These are phyloP conservation scores for Tricladium varicosporioides DNA, from an alignment of 2,329 filamentous ascomycete genomes.

Conservation along the genomic window DNA sequence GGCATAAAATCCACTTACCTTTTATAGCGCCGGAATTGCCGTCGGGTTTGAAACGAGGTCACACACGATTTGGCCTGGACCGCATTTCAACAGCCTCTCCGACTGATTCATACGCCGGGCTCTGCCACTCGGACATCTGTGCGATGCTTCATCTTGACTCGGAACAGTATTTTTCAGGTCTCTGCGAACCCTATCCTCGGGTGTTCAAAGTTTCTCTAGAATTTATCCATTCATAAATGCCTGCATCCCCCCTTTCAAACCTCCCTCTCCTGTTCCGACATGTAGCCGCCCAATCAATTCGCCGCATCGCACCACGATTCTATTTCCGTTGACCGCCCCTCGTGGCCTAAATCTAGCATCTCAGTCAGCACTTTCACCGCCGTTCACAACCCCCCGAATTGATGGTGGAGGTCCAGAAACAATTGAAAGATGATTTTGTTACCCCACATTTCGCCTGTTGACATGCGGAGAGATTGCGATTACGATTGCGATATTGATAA, in stretches of 20 bases:
- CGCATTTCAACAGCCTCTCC: neutral
- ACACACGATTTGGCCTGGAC: neutral
- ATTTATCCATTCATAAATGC: neutral
- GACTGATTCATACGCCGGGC: neutral
- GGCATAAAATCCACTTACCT: neutral
- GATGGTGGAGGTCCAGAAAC: neutral
- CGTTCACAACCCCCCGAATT: neutral
- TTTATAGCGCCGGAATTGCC: neutral
- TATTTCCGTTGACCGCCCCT: slow-evolving; percentile 17
- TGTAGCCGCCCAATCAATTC: slow-evolving; percentile 3
- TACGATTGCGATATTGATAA: slow-evolving; percentile 18
- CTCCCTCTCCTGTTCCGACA: neutral
- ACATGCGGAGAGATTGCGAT: slow-evolving; percentile 4
- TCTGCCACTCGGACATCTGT: neutral
- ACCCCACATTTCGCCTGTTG: slow-evolving; percentile 17
- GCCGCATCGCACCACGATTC: slow-evolving; percentile 6
- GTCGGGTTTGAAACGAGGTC: neutral
- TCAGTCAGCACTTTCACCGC: slow-evolving; percentile 9
- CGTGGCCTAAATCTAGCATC: neutral
- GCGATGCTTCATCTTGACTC: slow-evolving; percentile 8
- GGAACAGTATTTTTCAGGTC: neutral
- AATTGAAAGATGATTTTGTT: neutral
- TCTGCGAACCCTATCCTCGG: neutral
- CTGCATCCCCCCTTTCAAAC: neutral
- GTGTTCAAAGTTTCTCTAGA: neutral